phyloP scores from a whole-genome alignment of 768 basidiomycete genomes.

The Macrolepiota dolichaula region DNA sequence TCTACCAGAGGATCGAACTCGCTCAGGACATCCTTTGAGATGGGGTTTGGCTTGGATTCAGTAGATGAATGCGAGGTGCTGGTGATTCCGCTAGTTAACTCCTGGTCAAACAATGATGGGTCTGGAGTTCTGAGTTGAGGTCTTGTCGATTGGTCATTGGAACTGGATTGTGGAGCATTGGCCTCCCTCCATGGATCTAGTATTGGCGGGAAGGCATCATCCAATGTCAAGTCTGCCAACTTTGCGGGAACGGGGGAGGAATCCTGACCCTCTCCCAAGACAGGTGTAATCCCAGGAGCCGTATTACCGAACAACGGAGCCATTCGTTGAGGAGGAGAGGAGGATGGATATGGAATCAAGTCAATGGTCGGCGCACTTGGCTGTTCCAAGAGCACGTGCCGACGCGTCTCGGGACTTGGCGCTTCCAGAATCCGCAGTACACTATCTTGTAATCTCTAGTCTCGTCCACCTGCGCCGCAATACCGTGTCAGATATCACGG shows the following conservation, averaged over 20 bases:
- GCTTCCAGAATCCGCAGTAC: neutral
- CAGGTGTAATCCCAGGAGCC: neutral
- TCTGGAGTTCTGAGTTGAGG: constrained; percentile 36
- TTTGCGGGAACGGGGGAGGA: neutral
- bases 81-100: constrained; percentile 34
- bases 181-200: constrained; percentile 41
- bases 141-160: constrained; percentile 13
- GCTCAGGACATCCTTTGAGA: constrained; percentile 42
- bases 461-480: neutral
- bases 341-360: neutral
- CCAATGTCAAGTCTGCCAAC: neutral
- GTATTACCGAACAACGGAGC: neutral
- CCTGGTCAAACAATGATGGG: constrained; percentile 37
- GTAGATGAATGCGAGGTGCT: constrained; percentile 21
- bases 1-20: constrained; percentile 67
- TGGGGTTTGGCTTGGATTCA: constrained; percentile 15
- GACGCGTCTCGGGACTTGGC: constrained; percentile 10
- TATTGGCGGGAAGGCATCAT: constrained; percentile 20
- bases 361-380: neutral
- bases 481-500: neutral
- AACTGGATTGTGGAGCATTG: constrained; percentile 17
- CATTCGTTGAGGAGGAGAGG: neutral
- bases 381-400: constrained; percentile 13
- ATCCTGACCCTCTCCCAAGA: neutral
- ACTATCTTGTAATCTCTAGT: neutral